Evolutionary conservation across 495 filamentous ascomycete genomes (phyloP), one percentile per base, ranked within the genome.

Genomic region (Neurospora terricola): DNA sequence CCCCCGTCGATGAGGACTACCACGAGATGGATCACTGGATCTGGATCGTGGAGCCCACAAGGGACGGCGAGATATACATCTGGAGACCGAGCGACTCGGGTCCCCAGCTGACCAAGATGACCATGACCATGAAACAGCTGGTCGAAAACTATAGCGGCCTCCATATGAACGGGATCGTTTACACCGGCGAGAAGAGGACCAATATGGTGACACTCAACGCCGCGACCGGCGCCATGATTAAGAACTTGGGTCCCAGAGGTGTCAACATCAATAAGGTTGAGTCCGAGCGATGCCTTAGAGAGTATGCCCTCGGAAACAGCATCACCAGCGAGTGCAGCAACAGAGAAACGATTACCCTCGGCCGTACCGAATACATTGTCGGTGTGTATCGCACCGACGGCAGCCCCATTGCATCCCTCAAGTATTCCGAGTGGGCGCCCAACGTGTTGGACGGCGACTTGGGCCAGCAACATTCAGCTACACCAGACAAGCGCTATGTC

Each of bases 31-130:
- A 97, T 75, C 90, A 94, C 72, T 94, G 93, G 73, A 80, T 97
- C n/a, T 99, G 96, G 96, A 94, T 97, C 69, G 93, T 99, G 69
- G 96, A 98, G 79, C 96, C 96, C 10, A 96, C 89, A 71, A 88
- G 91, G 73, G 91, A 97, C 81, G 96, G 96, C 3, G 90, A 88
- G 77, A 86, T 99, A n/a, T 98, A 96, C 75, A 89, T 96, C 30
- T 97, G 95, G 85, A 89, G 88, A 39, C 92, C 91, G 38, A 88
- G 87, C 21, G 89, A 90, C 42, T 84, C 87, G 43, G 88, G 91
- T 45, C 88, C 88, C 43, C 91, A 91, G 37, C 86, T 97, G 73
- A 89, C 91, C 59, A 94, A 94, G 80, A 94, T 92, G 38, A 90
- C 89, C 16, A 87, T 93, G 76, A 95, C 93, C 0, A 93, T 97